Percentiles rank a stretch among this genome's conserved stretches.
Evolutionary conservation across 1,284 basidiomycete species (phyloP).

Genomic region (Heterobasidion irregulare): DNA sequence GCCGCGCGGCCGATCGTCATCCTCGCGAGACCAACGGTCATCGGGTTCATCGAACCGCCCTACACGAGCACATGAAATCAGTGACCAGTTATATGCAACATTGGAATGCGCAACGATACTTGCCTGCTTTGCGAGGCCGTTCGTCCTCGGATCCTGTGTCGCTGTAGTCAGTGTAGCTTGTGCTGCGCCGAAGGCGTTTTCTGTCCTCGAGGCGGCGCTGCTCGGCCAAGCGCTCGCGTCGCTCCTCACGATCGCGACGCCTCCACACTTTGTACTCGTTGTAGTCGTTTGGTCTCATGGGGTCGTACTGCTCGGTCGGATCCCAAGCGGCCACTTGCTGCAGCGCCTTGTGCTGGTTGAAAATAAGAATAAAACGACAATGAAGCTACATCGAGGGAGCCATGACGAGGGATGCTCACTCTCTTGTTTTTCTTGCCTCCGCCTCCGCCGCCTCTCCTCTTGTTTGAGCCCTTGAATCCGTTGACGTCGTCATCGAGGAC

Average conservation of each 20-base stretch:
- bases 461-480: constrained; percentile 60
- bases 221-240: constrained; percentile 52
- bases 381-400: neutral
- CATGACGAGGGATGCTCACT: constrained; percentile 29
- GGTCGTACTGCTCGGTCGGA: constrained; percentile 72
- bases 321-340: constrained; percentile 57
- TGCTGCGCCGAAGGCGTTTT: constrained; percentile 49
- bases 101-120: constrained; percentile 9
- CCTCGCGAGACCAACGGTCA: constrained; percentile 46
- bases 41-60: constrained; percentile 48
- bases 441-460: constrained; percentile 31
- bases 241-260: constrained; percentile 63
- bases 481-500: constrained; percentile 81
- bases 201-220: constrained; percentile 47
- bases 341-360: constrained; percentile 49
- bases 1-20: constrained; percentile 34
- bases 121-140: constrained; percentile 65
- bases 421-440: constrained; percentile 56
- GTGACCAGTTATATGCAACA: neutral
- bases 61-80: constrained; percentile 16
- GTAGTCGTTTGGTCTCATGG: constrained; percentile 78
- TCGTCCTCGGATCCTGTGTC: constrained; percentile 58
- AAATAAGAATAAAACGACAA: neutral
- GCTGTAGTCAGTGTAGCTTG: constrained; percentile 60
- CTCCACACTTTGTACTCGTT: constrained; percentile 77